Conservation (phyloP, 108 stramenopile species). For the Mediolabrus comicus region DNA sequence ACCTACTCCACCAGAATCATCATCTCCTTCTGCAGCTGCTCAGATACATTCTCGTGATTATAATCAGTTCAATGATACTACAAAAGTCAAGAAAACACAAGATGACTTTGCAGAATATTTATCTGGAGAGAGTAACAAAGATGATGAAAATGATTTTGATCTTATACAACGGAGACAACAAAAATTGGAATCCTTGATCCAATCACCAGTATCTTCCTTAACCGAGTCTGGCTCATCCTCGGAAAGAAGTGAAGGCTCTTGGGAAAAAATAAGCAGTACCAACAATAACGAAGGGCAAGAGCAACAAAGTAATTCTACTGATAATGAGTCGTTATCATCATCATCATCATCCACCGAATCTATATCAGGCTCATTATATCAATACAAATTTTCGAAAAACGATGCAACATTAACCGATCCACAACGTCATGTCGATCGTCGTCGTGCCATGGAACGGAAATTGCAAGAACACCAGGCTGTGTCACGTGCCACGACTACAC, state of each 20-base stretch:
- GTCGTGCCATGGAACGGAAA: slow-evolving; percentile 29
- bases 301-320: not conserved
- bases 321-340: not conserved
- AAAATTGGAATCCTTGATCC: not conserved
- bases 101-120: slow-evolving; percentile 40
- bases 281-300: not conserved
- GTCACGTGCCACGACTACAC: slow-evolving; percentile 32
- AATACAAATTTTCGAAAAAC: slow-evolving; percentile 5
- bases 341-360: not conserved
- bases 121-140: no score
- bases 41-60: no score
- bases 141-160: no score
- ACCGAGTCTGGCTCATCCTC: not conserved
- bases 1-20: not conserved
- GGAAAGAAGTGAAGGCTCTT: not conserved
- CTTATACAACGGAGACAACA: not conserved
- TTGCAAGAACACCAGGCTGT: slow-evolving; percentile 22
- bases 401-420: slow-evolving; percentile 22
- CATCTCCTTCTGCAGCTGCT: no score
- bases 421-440: slow-evolving; percentile 23
- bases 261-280: not conserved
- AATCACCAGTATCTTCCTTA: not conserved
- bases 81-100: slow-evolving; percentile 16
- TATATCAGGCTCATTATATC: not conserved
- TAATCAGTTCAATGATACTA: not conserved